Conservation (phyloP, 192 early-diverging fungal species). For the Mortierella hygrophila region DNA sequence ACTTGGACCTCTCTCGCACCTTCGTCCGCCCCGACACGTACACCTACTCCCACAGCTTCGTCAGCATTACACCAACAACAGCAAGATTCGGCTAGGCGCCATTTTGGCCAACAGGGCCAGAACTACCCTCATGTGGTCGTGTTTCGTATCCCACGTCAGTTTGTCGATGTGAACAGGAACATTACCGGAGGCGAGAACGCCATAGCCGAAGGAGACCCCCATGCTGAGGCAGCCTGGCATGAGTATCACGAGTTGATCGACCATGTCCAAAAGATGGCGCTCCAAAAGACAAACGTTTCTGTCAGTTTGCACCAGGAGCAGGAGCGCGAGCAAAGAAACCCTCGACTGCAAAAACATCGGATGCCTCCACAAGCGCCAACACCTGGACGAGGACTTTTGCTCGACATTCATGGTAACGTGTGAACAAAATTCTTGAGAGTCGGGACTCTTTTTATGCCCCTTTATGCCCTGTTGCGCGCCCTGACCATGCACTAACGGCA, state of each 20-base stretch:
- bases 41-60: background rate
- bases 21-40: background rate
- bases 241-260: slow-evolving; percentile 51
- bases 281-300: slow-evolving; percentile 6
- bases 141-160: slow-evolving; percentile 25
- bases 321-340: background rate
- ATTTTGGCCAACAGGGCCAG: background rate
- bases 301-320: background rate
- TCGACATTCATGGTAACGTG: slow-evolving; percentile 47
- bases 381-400: slow-evolving; percentile 25
- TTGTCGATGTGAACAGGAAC: slow-evolving; percentile 52
- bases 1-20: background rate
- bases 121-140: slow-evolving; percentile 46
- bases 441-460: background rate
- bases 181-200: slow-evolving; percentile 42
- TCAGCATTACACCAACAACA: background rate
- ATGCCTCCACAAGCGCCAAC: background rate
- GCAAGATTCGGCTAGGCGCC: background rate
- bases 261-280: slow-evolving; percentile 30
- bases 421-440: background rate
- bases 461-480: background rate
- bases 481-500: too few species aligned
- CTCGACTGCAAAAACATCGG: background rate
- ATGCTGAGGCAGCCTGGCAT: slow-evolving; percentile 35
- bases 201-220: slow-evolving; percentile 23